A percentile compares a stretch with the other conserved stretches of the same genome.
These are phyloP conservation scores for Calonectria crousiana DNA, from an alignment of 2,329 filamentous ascomycete genomes.

Conservation along the genomic window DNA sequence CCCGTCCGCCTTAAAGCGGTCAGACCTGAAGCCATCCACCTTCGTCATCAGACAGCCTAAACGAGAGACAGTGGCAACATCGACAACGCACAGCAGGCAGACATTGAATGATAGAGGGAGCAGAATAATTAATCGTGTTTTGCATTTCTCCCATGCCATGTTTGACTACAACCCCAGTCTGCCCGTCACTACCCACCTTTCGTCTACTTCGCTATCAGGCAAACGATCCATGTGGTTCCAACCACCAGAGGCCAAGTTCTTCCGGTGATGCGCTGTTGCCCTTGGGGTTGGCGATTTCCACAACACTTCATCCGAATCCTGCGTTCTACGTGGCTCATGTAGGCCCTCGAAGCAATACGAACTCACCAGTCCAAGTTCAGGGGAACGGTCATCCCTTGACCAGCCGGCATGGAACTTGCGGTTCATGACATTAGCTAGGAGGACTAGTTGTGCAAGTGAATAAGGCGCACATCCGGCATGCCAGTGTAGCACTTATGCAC, in stretches of 20 bases:
- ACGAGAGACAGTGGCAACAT: neutral
- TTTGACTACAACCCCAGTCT: neutral
- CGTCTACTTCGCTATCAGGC: neutral
- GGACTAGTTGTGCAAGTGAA: neutral
- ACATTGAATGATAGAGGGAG: neutral
- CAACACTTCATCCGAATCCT: neutral
- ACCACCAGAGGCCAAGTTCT: neutral
- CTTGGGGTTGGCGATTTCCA: neutral
- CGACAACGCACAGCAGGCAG: neutral
- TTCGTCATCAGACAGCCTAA: constrained; percentile 34
- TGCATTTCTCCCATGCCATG: constrained; percentile 6
- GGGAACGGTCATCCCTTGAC: too few relatives aligned
- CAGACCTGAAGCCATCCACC: constrained; percentile 41
- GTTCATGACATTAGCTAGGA: constrained; percentile 21
- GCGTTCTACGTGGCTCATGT: constrained; percentile 9
- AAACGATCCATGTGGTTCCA: neutral
- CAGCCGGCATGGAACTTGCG: constrained; percentile 8
- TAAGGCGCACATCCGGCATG: neutral
- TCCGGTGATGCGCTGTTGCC: neutral
- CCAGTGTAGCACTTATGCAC: neutral
- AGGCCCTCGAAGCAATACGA: constrained; percentile 2
- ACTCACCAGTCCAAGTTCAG: constrained; percentile 19
- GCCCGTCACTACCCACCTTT: neutral
- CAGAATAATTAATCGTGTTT: neutral
- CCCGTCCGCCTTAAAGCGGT: constrained; percentile 37